Conservation (phyloP, 257 asterid species). For the Solanum bulbocastanum region DNA sequence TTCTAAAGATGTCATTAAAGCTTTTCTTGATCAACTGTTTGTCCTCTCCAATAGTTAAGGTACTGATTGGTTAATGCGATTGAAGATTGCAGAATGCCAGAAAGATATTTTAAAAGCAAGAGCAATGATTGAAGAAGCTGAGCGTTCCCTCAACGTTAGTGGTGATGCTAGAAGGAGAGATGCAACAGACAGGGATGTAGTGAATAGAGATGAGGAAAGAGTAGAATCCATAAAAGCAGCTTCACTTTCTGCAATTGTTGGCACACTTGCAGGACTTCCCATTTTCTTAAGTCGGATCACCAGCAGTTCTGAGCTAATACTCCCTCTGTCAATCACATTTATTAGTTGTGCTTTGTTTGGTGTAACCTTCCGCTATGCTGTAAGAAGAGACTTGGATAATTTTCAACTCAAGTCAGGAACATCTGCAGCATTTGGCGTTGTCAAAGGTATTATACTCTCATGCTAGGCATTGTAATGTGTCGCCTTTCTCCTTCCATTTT, state of each 20-base stretch:
- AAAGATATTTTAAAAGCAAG: conserved; percentile 75
- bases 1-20: neutral
- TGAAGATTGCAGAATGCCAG: conserved; percentile 91
- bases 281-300: conserved; percentile 41
- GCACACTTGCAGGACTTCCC: conserved; percentile 72
- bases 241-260: conserved; percentile 52
- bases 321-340: conserved; percentile 63
- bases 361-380: conserved; percentile 72
- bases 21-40: neutral
- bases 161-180: conserved; percentile 2
- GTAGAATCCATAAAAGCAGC: conserved; percentile 80
- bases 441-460: conserved; percentile 44
- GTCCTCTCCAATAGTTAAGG: neutral
- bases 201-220: conserved; percentile 48
- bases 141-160: conserved; percentile 25
- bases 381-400: conserved; percentile 78
- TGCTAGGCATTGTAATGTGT: neutral
- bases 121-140: conserved; percentile 82
- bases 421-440: conserved; percentile 74
- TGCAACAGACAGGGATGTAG: conserved; percentile 8
- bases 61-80: neutral
- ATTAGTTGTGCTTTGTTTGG: conserved; percentile 79
- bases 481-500: neutral
- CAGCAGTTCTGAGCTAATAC: conserved; percentile 36
- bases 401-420: conserved; percentile 79